Conservation (phyloP, 2,329 filamentous ascomycete species). For the Westerdykella sp. region DNA sequence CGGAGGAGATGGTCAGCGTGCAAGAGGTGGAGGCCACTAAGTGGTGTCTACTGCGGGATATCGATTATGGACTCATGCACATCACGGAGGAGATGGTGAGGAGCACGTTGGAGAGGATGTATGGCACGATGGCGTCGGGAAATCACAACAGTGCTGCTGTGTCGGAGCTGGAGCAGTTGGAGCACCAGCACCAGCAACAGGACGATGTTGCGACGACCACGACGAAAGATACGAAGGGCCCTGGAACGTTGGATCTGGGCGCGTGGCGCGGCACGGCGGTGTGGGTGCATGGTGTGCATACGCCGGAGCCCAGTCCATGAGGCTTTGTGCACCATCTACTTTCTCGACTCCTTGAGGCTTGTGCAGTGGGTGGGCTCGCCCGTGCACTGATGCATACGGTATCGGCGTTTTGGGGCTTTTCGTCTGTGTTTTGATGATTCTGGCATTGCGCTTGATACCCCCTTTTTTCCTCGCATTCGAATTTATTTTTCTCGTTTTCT, state of each 20-base stretch:
- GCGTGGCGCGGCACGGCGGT: slow-evolving; percentile 18
- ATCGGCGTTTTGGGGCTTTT: slow-evolving; percentile 1
- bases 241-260: slow-evolving; percentile 17
- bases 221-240: slow-evolving; percentile 9
- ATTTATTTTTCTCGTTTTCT: neutral
- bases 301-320: slow-evolving; percentile 37
- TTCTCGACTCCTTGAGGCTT: neutral
- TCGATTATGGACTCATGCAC: slow-evolving; percentile 34
- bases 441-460: too few species aligned
- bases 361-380: neutral
- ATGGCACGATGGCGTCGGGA: slow-evolving; percentile 21
- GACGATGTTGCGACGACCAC: neutral
- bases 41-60: slow-evolving; percentile 29
- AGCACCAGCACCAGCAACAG: slow-evolving; percentile 1
- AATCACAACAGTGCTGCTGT: neutral
- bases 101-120: slow-evolving; percentile 12
- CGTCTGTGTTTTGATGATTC: neutral
- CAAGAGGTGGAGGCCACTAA: slow-evolving; percentile 30
- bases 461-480: neutral
- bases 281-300: slow-evolving; percentile 31
- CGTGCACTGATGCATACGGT: slow-evolving; percentile 2
- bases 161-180: neutral
- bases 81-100: slow-evolving; percentile 31
- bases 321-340: too few species aligned
- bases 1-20: slow-evolving; percentile 15